Conservation (phyloP, 805 yeast genomes). For the Ogataea corticis region DNA sequence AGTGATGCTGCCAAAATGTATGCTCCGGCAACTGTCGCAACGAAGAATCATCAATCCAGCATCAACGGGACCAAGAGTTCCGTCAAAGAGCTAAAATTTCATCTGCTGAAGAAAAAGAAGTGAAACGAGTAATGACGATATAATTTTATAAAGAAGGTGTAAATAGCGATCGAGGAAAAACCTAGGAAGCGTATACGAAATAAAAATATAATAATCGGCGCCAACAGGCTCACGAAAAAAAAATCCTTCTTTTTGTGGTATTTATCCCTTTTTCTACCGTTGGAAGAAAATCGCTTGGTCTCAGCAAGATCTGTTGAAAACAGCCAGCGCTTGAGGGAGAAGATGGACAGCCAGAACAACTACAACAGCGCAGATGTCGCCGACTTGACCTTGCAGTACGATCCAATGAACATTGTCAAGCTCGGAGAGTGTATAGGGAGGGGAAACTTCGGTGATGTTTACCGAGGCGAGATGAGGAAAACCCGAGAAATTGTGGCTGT, state of each 20-base stretch:
- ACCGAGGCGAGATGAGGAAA: conserved; percentile 46
- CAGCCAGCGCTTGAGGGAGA: too few species aligned
- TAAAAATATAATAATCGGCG: background rate
- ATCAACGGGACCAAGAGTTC: conserved; percentile 4
- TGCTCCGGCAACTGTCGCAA: background rate
- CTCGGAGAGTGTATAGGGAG: conserved; percentile 66
- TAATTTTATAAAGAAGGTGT: too few species aligned
- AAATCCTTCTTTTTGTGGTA: conserved; percentile 1
- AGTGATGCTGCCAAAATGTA: conserved; percentile 2
- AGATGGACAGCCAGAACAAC: too few species aligned
- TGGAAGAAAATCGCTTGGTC: too few species aligned
- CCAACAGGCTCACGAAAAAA: background rate
- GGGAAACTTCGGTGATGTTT: conserved; percentile 89
- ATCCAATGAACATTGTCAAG: conserved; percentile 26
- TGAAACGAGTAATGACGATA: conserved; percentile 3
- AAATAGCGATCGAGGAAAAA: too few species aligned
- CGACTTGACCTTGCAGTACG: conserved; percentile 8
- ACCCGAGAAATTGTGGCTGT: conserved; percentile 65
- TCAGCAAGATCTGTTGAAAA: too few species aligned
- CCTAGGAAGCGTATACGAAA: too few species aligned
- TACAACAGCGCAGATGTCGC: background rate
- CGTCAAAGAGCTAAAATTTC: conserved; percentile 23
- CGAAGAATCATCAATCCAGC: background rate
- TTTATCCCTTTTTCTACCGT: background rate
- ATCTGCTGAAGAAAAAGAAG: conserved; percentile 27